Base-by-base conservation (phyloP, 768 basidiomycete genomes). In the Tubosaeta sp. region DNA sequence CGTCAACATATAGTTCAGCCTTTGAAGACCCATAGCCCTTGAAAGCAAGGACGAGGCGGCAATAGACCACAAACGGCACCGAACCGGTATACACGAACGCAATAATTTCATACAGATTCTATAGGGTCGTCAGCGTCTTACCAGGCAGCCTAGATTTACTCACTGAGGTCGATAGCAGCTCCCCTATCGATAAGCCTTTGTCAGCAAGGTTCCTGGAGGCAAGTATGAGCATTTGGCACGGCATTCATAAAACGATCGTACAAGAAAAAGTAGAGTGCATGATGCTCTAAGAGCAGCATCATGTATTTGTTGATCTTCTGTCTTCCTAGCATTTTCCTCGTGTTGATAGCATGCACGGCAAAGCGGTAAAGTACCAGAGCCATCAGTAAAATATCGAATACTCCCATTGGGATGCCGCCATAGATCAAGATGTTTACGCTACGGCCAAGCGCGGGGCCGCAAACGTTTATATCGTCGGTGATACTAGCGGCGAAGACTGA, bases 201-300 rank as follows among this genome's bases (percentile, higher is more conserved):
- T 44, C 27, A 6, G 29, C 4, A 18, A 58, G 14, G 46, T 47
- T 53, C 41, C 57, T 57, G 18, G 0, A 7, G 9, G 30, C 46
- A 9, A 7, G 10, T 8, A 10, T 44, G 24, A 52, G 43, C 3
- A 6, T 27, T 47, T 21, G 10, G 10, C 11, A 12, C 18, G 4
- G 9, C 7, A 21, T 21, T 12, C 38, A 8, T 21, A 11, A 24
- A 13, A 5, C 21, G 12, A 9, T 14, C 44, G 18, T 36, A 59
- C 57, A 58, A 32, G 39, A 58, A 6, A 31, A 58, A 58, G 27
- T 50, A 58, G 31, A 58, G 14, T 6, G 44, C 21, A 38, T 38
- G 57, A 34, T 58, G 43, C 9, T 49, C 31, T 2, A 58, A 24
- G 3, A 58, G 31, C 10, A 58, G 19, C 19, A 6, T 30, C 51